Evolutionary conservation across 768 basidiomycete species (phyloP), one percentile per base, ranked within the genome.

Genomic region (Melanogaster broomeanus): DNA sequence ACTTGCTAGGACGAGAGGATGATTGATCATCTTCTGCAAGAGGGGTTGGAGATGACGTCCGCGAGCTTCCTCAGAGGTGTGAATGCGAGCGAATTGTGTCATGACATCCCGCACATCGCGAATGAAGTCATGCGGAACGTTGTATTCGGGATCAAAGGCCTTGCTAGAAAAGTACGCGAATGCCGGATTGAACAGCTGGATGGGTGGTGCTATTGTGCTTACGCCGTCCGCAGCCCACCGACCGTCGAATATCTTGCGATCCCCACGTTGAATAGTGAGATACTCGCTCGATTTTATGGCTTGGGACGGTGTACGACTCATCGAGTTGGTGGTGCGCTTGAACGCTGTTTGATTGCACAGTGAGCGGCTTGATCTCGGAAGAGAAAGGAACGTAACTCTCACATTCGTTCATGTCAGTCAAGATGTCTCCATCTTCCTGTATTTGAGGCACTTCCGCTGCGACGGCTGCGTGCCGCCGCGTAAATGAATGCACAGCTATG

Each of bases 161-260:
- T 55, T 63, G 43, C 49, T 59, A 4, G 42, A 44, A 49, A 72
- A 72, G 22, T 45, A 39, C 13, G 61, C 57, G 34, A 72, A 72
- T 19, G 60, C 57, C 12, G 65, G 59, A 33, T 68, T 49, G 43
- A 62, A n/a, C n/a, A n/a, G n/a, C n/a, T n/a, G n/a, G n/a, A n/a
- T n/a, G n/a, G n/a, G n/a, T n/a, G n/a, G n/a, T 0, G 55, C 62
- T 22, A 28, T 11, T 5, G 60, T 60, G 28, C 51, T 16, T 3
- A 15, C 24, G 3, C 41, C 15, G 9, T 0, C 9, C 6, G 6
- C 16, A 28, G 45, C 4, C 18, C 16, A 55, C 1, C 59, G 52
- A 27, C 62, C 51, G 21, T 67, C 59, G 0, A 52, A 53, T 2
- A 64, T 28, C n/a, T 22, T 24, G 15, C 9, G 24, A 24, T 11